These are phyloP conservation scores for Trichoderma asperellum DNA, from an alignment of 2,329 filamentous ascomycete species.

Conservation along the genomic window DNA sequence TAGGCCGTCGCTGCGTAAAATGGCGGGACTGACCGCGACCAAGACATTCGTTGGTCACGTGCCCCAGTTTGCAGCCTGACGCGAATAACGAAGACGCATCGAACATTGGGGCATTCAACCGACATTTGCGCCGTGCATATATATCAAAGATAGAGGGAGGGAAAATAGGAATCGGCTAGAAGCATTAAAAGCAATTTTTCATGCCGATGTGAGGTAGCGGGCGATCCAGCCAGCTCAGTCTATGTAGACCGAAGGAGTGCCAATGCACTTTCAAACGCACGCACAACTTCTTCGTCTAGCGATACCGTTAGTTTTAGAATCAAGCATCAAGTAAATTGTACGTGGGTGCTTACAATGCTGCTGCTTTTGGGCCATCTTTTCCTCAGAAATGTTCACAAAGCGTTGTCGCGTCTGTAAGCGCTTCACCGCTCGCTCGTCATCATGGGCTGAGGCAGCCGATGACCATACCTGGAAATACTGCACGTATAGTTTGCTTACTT, in stretches of 20 bases:
- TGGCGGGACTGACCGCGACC: neutral
- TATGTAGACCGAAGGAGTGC: conserved; percentile 53
- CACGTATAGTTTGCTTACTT: neutral
- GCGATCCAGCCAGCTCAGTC: neutral
- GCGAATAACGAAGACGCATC: neutral
- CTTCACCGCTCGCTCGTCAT: conserved; percentile 77
- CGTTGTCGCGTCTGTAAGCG: conserved; percentile 78
- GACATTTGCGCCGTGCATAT: neutral
- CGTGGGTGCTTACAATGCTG: conserved; percentile 69
- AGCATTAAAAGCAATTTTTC: neutral
- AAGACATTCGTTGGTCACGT: conserved; percentile 8
- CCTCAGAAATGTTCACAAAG: conserved; percentile 75
- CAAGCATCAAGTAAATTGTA: neutral
- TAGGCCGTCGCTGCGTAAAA: conserved; percentile 1
- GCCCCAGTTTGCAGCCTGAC: neutral
- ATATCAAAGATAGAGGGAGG: neutral
- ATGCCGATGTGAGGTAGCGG: neutral
- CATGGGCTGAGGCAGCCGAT: conserved; percentile 69
- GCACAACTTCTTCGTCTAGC: conserved; percentile 58
- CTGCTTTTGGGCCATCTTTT: conserved; percentile 72
- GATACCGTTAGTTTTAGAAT: conserved; percentile 30
- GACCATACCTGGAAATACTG: conserved; percentile 85
- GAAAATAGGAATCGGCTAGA: neutral
- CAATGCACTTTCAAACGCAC: conserved; percentile 65
- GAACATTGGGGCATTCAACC: neutral